Base-by-base conservation (phyloP, 495 filamentous ascomycete species). In the Hypomontagnella monticulosa region DNA sequence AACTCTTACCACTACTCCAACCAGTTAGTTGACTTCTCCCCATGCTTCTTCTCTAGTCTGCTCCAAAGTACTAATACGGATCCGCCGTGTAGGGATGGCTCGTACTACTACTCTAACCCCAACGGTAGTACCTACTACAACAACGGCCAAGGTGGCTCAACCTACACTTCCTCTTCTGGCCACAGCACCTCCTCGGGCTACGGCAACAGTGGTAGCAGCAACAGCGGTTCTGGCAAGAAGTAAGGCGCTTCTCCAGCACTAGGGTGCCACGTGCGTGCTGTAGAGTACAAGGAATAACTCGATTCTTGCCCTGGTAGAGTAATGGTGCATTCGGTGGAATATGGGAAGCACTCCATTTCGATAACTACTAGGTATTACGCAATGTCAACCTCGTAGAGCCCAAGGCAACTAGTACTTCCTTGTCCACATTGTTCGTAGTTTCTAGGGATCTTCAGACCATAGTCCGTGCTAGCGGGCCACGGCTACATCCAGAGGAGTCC, bases 91-190 rank as follows among this genome's bases (percentile, higher is more conserved):
- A 83, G 80, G 2, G 59, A 87, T 56, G 82, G 84, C 6, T 82
- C 78, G n/a, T 88, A 87, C 78, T 84, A 87, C 67, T 87, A 86
- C 72, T 83, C 78, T 53, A 88, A 87, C 72, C 72, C 84, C 40
- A 76, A 86, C 53, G 78, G 79, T 3, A 78, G 75, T 65, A 78
- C 74, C 18, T 82, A 81, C 73, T 73, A 79, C 74, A 79, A 81
- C 69, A 70, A 79, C 49, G 78, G 80, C 61, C 51, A 63, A 19
- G 80, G 80, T 3, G 55, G 71, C 38, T 79, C 78, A 11, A 78
- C 68, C 9, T 83, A 83, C 66, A 81, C 78, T 2, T 48, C 79
- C 1, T 63, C 80, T 0, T 75, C 72, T 23, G 79, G 80, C 14
- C 4, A 23, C 12, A 56, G 18, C 3, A 50, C 41, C 16, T 71